phyloP scores from a whole-genome alignment of 441 rosid genomes.

The Gossypium lobatum region DNA sequence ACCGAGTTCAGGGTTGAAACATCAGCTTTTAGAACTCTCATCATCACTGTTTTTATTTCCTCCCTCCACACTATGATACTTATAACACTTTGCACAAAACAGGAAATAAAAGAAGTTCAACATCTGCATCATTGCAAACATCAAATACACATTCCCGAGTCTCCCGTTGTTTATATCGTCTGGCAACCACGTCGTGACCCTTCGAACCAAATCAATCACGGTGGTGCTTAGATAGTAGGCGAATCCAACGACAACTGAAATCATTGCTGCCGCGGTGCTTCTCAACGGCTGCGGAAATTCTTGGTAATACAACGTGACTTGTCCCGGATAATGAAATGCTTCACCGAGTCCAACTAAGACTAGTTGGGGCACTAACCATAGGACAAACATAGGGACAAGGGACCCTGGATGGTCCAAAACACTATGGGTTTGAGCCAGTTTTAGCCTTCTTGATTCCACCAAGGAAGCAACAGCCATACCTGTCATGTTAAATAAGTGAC shows the following conservation, averaged over 20 bases:
- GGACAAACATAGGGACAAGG: constrained; percentile 32
- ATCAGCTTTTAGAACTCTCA: not conserved
- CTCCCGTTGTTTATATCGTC: constrained; percentile 41
- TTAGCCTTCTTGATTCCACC: constrained; percentile 44
- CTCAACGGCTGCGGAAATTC: constrained; percentile 49
- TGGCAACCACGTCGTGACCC: constrained; percentile 37
- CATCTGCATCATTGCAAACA: constrained; percentile 28
- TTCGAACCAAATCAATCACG: constrained; percentile 26
- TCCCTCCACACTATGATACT: constrained; percentile 21
- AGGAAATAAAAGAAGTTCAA: constrained; percentile 39
- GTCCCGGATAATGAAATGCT: constrained; percentile 54
- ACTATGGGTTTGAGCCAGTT: constrained; percentile 16
- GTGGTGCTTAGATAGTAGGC: constrained; percentile 39
- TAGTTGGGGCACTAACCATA: constrained; percentile 52
- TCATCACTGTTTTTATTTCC: not conserved
- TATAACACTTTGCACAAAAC: constrained; percentile 30
- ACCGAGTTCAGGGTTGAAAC: not conserved
- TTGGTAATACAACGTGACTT: constrained; percentile 45
- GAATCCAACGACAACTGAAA: constrained; percentile 36
- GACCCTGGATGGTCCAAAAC: constrained; percentile 13
- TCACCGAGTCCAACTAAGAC: constrained; percentile 46
- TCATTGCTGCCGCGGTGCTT: constrained; percentile 49
- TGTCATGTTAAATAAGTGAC: constrained; percentile 42
- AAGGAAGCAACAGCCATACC: constrained; percentile 43
- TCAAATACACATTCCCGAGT: constrained; percentile 40